phyloP scores from a whole-genome alignment of 345 rosid genomes.

The Eucalyptus brandiana region DNA sequence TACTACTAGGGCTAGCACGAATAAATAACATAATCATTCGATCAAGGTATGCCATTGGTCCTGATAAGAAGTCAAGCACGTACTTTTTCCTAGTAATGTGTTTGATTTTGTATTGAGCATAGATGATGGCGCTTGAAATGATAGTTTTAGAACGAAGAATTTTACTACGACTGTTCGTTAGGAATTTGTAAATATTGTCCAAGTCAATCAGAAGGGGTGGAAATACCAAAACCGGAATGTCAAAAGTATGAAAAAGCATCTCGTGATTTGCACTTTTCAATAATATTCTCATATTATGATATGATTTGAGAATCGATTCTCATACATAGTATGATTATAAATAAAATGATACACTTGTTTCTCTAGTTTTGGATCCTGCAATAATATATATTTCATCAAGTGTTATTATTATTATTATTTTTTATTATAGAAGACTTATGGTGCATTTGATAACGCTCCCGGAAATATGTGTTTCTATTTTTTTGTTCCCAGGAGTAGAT shows the following conservation, averaged over 20 bases:
- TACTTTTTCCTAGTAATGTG: too few species aligned
- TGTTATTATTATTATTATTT: too few species aligned
- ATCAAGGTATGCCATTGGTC: background rate
- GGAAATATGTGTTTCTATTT: too few species aligned
- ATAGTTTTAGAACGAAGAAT: background rate
- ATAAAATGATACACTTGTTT: background rate
- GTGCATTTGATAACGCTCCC: too few species aligned
- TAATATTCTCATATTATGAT: background rate
- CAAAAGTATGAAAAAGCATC: background rate
- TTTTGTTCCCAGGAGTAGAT: too few species aligned
- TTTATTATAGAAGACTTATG: too few species aligned
- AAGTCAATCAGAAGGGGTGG: background rate
- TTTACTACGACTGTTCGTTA: too few species aligned
- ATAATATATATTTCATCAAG: too few species aligned
- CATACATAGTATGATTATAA: background rate
- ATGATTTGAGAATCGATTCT: background rate
- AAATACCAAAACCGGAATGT: background rate
- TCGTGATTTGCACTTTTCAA: background rate
- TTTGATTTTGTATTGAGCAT: too few species aligned
- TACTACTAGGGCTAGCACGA: background rate
- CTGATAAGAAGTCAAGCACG: too few species aligned
- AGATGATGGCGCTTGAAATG: background rate
- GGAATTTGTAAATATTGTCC: background rate
- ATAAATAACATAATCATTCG: background rate
- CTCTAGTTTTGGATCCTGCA: accelerated